These are phyloP conservation scores for Lycium barbarum DNA, from an alignment of 257 asterid species.

Conservation along the genomic window DNA sequence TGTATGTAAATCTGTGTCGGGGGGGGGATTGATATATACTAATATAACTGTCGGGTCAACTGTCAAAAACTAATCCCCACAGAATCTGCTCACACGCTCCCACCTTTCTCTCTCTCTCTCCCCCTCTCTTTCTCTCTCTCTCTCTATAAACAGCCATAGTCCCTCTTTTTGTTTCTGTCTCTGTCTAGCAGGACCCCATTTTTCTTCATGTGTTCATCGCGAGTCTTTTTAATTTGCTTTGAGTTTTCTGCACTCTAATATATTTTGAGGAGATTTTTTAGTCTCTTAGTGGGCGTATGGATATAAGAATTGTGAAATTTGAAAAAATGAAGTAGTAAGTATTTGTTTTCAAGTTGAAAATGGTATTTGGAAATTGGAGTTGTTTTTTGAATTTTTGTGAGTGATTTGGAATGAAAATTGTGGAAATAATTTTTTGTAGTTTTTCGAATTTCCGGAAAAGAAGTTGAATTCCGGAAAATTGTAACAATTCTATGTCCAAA, in stretches of 20 bases:
- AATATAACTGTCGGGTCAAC: conserved; percentile 80
- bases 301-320: no score
- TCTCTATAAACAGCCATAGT: conserved; percentile 28
- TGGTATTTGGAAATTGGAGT: background rate
- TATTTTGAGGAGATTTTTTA: background rate
- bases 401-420: background rate
- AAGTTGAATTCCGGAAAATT: no score
- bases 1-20: conserved; percentile 33
- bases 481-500: no score
- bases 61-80: conserved; percentile 85
- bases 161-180: conserved; percentile 54
- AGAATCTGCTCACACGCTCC: conserved; percentile 75
- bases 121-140: conserved; percentile 33
- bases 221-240: background rate
- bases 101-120: conserved; percentile 53
- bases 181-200: conserved; percentile 53
- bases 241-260: background rate
- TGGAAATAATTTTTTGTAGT: no score
- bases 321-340: background rate
- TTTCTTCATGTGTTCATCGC: conserved; percentile 34
- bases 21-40: conserved; percentile 38
- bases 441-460: no score
- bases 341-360: background rate
- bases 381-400: no score
- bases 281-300: background rate